Conservation (phyloP, 1,139 yeast species). For the Protomyces inouyei region DNA sequence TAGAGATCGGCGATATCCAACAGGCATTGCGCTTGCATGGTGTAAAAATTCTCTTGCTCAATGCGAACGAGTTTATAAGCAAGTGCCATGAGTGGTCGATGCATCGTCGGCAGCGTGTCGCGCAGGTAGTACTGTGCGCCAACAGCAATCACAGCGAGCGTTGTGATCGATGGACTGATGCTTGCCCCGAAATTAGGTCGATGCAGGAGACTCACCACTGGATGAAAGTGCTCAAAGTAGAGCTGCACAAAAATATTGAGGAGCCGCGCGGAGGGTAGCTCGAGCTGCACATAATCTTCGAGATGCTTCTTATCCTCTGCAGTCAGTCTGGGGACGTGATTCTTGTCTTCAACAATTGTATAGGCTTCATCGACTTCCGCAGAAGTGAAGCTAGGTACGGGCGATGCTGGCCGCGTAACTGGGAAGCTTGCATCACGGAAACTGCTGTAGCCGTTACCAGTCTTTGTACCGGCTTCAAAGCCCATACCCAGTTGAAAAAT, state of each 20-base stretch:
- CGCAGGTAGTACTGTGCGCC: constrained; percentile 14
- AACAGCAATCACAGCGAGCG: constrained; percentile 13
- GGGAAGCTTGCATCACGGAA: constrained; percentile 3
- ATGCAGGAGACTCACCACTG: constrained; percentile 5
- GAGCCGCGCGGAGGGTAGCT: constrained; percentile 15
- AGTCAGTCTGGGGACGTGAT: constrained; percentile 8
- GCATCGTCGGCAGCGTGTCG: not conserved
- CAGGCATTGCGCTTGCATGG: constrained; percentile 20
- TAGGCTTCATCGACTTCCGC: constrained; percentile 10
- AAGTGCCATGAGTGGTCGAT: constrained; percentile 4
- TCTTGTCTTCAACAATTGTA: constrained; percentile 3
- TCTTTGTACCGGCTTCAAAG: not conserved
- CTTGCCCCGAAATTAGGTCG: constrained; percentile 14
- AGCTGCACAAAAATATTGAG: constrained; percentile 15
- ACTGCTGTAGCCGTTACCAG: constrained; percentile 14
- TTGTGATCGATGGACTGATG: constrained; percentile 3
- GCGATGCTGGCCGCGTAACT: constrained; percentile 19
- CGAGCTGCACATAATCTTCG: constrained; percentile 15
- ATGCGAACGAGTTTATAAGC: constrained; percentile 10
- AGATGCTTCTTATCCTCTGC: constrained; percentile 12
- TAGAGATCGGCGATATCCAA: constrained; percentile 19
- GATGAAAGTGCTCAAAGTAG: constrained; percentile 16
- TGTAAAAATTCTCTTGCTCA: constrained; percentile 12
- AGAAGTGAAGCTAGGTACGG: constrained; percentile 13
- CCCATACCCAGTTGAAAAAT: not conserved